These are phyloP conservation scores for Stenogyne calaminthoides DNA, from an alignment of 305 asterid species.

Conservation along the genomic window DNA sequence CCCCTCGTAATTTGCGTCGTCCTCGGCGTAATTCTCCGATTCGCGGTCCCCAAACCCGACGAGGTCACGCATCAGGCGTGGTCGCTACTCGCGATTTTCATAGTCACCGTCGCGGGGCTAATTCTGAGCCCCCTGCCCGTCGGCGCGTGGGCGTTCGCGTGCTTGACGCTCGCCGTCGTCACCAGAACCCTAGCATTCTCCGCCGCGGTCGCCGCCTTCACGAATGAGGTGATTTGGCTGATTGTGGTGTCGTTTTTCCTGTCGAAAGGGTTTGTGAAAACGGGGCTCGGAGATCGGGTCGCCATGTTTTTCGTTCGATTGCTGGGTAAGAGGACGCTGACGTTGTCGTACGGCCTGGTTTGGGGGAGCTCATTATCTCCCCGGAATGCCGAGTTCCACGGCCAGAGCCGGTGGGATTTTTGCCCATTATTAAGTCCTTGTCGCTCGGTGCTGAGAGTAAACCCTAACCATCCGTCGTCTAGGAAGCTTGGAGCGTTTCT, in stretches of 20 bases:
- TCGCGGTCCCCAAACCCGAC: constrained; percentile 74
- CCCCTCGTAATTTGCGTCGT: constrained; percentile 53
- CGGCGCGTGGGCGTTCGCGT: constrained; percentile 74
- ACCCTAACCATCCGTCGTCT: constrained; percentile 65
- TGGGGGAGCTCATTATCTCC: constrained; percentile 70
- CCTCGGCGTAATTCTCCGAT: constrained; percentile 66
- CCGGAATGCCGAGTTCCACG: constrained; percentile 88
- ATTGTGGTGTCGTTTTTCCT: constrained; percentile 75
- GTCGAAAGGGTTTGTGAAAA: constrained; percentile 78
- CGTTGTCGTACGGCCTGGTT: constrained; percentile 73
- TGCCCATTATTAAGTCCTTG: constrained; percentile 84
- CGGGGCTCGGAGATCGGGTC: constrained; percentile 89
- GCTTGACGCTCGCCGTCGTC: constrained; percentile 58
- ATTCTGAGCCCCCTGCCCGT: constrained; percentile 76
- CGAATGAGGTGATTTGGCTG: constrained; percentile 84
- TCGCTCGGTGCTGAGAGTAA: constrained; percentile 58
- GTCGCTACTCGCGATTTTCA: constrained; percentile 85
- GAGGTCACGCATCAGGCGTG: constrained; percentile 57
- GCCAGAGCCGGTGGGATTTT: constrained; percentile 97
- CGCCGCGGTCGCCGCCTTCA: constrained; percentile 76
- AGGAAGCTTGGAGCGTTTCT: constrained; percentile 79
- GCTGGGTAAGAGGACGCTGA: constrained; percentile 78
- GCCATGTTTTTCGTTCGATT: constrained; percentile 71
- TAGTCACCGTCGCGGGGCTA: constrained; percentile 70
- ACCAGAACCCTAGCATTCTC: constrained; percentile 68